phyloP scores from a whole-genome alignment of 257 asterid species.

The Solanum sejunctum region DNA sequence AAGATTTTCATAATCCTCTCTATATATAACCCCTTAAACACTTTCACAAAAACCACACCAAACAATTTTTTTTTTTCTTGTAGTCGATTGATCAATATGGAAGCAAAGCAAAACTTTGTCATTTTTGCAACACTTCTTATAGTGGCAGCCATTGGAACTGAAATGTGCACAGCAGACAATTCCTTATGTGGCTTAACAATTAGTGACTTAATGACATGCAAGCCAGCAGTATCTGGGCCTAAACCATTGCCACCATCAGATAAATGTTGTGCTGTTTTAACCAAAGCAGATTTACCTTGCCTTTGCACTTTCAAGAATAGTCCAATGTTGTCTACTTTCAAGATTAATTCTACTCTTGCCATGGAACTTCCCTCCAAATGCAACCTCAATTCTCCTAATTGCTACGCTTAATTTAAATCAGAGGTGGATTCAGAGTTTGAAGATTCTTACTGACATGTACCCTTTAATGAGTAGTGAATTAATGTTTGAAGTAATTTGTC shows the following conservation, averaged over 20 bases:
- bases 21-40: neutral
- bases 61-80: too few species aligned
- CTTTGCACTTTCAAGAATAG: conserved; percentile 3
- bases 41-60: neutral
- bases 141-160: neutral
- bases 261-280: conserved; percentile 2
- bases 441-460: neutral
- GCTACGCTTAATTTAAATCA: neutral
- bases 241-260: neutral
- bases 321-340: neutral
- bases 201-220: conserved; percentile 6
- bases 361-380: conserved; percentile 7
- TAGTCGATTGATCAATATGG: neutral
- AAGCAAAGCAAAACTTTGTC: neutral
- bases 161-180: neutral
- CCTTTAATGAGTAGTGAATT: neutral
- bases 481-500: neutral
- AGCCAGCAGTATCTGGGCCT: conserved; percentile 1
- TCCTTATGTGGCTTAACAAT: conserved; percentile 1
- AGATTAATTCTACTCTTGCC: conserved; percentile 4
- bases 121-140: neutral
- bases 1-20: neutral
- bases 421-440: neutral
- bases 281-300: neutral
- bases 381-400: neutral